Evolutionary conservation across 2,329 filamentous ascomycete genomes (phyloP), one percentile per base, ranked within the genome.

Genomic region (Fusarium camptoceras): DNA sequence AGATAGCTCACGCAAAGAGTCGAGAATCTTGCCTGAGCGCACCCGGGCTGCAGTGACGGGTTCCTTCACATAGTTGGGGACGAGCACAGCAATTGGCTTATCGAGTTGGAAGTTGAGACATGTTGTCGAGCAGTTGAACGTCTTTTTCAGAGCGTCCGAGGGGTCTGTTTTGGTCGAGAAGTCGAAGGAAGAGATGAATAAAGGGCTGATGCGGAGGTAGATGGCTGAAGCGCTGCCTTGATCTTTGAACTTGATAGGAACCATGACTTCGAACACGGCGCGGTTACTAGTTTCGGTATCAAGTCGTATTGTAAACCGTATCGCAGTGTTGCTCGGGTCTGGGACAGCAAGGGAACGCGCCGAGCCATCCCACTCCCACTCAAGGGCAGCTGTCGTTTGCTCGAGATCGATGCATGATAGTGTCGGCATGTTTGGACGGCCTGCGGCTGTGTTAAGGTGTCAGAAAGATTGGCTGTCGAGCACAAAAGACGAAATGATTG

Each of bases 171-270:
- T 37, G 6, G 55, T 31, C 6, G 41, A 27, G 30, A 41, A 65
- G 27, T 48, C 20, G n/a, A 66, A 31, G 2, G 22, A 60, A 12
- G 28, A 50, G 2, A 66, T 55, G 11, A 44, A 37, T 8, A 25
- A 25, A 41, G 63, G 63, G 10, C 46, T 44, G 4, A 66, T 55
- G 0, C 55, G 61, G 18, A 66, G 24, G 22, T 49, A 60, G 14
- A 66, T 43, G 10, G 62, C 61, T n/a, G 55, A 42, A 44, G 39
- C 42, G 31, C 30, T 42, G 11, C 25, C 22, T 18, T 51, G 39
- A 43, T 49, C 63, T 42, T 65, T 66, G 24, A 65, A 50, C 20
- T 47, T 59, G 41, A 66, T 20, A n/a, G 63, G 63, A 16, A 66
- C 14, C 4, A 46, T 12, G 20, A 66, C 37, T 20, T 66, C 64